Conservation (phyloP, 306 rosid genomes). For the Cicer cuneatum region DNA sequence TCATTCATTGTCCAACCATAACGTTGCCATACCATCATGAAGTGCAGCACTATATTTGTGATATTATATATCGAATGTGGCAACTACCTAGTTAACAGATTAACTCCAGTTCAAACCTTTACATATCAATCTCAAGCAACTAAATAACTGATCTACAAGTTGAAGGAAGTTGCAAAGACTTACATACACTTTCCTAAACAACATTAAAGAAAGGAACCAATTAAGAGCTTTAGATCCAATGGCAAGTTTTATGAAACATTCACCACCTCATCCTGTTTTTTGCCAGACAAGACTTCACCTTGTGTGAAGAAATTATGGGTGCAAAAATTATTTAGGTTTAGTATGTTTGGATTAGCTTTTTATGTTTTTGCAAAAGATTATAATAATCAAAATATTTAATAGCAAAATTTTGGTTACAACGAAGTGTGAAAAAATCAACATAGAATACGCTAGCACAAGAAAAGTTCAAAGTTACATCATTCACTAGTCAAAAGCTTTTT, state of each 20-base stretch:
- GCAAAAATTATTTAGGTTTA: background rate
- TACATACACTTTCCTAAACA: background rate
- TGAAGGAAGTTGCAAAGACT: conserved; percentile 6
- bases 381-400: background rate
- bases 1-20: conserved; percentile 33
- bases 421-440: background rate
- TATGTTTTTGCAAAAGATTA: background rate
- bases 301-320: background rate
- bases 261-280: background rate
- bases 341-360: conserved; percentile 4
- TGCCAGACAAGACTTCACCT: background rate
- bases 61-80: conserved; percentile 9
- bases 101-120: background rate
- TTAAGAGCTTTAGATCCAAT: background rate
- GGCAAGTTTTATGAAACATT: background rate
- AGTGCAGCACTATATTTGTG: conserved; percentile 23
- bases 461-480: no score
- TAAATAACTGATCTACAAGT: conserved; percentile 4
- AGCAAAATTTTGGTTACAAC: background rate
- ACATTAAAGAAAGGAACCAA: background rate
- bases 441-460: no score
- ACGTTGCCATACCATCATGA: conserved; percentile 13
- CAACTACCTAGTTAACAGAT: conserved; percentile 28
- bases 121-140: conserved; percentile 24
- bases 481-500: background rate